Evolutionary conservation across 2,329 filamentous ascomycete species (phyloP).

Genomic region (Trichoderma arundinaceum): DNA sequence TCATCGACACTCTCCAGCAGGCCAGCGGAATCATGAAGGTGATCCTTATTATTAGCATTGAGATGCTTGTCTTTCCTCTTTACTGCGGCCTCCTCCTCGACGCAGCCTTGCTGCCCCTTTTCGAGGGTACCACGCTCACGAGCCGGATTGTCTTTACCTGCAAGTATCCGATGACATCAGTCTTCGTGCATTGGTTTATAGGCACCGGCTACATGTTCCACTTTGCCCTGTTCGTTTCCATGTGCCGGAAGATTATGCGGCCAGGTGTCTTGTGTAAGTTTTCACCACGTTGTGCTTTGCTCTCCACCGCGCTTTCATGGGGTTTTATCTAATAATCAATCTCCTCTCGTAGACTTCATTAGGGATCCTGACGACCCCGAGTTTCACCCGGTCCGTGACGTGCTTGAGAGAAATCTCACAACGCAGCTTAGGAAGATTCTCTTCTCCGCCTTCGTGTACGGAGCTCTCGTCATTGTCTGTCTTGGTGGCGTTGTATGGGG

Average conservation of each 20-base stretch:
- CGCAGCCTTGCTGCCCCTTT: constrained; percentile 84
- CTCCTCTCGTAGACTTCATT: constrained; percentile 74
- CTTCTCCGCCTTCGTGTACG: constrained; percentile 95
- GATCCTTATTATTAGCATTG: constrained; percentile 96
- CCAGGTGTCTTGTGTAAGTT: constrained; percentile 86
- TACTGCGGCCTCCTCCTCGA: constrained; percentile 95
- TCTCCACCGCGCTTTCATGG: background rate
- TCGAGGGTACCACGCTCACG: constrained; percentile 77
- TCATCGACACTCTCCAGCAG: constrained; percentile 86
- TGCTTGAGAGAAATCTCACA: constrained; percentile 87
- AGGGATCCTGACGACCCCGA: constrained; percentile 97
- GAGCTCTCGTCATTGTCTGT: constrained; percentile 88
- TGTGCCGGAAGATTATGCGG: constrained; percentile 98
- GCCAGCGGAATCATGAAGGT: constrained; percentile 98
- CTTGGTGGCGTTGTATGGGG: constrained; percentile 96
- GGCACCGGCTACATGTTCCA: constrained; percentile 99
- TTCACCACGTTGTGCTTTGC: background rate
- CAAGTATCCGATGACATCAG: constrained; percentile 81
- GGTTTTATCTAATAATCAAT: background rate
- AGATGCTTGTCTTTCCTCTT: constrained; percentile 96
- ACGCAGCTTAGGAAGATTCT: constrained; percentile 95
- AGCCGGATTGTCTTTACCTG: constrained; percentile 80
- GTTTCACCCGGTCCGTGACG: constrained; percentile 96
- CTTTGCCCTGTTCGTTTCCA: constrained; percentile 96
- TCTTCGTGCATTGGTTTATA: constrained; percentile 98